phyloP scores from a whole-genome alignment of 768 basidiomycete genomes.

The Termitomyces bulborhizus region DNA sequence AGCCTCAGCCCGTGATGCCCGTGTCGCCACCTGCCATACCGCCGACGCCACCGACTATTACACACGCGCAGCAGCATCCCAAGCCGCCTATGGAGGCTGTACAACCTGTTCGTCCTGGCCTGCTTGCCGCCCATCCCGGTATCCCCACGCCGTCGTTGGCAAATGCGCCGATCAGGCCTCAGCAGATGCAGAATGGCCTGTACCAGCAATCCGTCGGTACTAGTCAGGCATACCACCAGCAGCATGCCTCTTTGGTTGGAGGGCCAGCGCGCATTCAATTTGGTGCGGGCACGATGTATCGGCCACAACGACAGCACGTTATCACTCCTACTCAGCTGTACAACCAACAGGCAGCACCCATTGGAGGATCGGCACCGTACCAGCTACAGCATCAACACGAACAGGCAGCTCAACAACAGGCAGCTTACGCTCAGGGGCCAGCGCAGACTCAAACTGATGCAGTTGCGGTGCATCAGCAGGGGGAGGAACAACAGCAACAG shows the following conservation, averaged over 20 bases:
- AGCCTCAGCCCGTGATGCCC: slow-evolving; percentile 1
- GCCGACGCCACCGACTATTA: neutral
- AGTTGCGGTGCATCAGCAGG: neutral
- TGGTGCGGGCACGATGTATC: neutral
- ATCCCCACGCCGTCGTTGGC: neutral
- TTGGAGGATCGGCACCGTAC: slow-evolving; percentile 1
- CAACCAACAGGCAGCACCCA: neutral
- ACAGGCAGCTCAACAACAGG: neutral
- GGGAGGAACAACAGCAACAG: neutral
- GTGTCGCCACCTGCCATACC: neutral
- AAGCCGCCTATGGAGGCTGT: neutral
- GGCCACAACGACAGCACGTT: too few species aligned
- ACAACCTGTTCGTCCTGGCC: neutral
- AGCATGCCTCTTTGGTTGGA: neutral
- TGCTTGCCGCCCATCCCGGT: neutral
- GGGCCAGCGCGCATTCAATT: slow-evolving; percentile 10
- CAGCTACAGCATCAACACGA: slow-evolving; percentile 12
- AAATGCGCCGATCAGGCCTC: neutral
- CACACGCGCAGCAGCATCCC: neutral
- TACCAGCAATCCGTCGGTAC: neutral
- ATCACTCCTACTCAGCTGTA: too few species aligned
- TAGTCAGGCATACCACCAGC: neutral
- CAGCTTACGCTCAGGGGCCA: too few species aligned
- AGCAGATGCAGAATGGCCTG: too few species aligned
- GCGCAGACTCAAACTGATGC: neutral